Evolutionary conservation across 179 eudicot genomes (phyloP), one percentile per base, ranked within the genome.

Genomic region (Silene noctiflora): DNA sequence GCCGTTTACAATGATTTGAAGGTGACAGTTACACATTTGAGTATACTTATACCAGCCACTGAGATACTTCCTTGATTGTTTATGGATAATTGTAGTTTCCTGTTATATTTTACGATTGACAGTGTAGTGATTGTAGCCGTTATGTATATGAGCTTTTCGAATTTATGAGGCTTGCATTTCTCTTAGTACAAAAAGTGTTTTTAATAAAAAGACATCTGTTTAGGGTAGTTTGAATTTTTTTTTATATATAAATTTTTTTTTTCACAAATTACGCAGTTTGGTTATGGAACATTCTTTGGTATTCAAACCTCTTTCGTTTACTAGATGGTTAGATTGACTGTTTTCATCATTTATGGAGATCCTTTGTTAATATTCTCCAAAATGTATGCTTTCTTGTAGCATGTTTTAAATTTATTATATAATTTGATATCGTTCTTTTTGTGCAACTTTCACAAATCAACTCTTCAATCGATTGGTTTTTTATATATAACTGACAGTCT

Each of bases 1-100:
- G 86, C 91, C 73, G 93, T 97, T 77, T 94, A 86, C 78, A 92
- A 94, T 81, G 97, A 94, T 81, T 80, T 94, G 78, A 89, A 84
- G 96, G 98, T 94, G 80, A 82, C 72, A 67, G n/a, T 25, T 60
- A 67, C 17, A n/a, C n/a, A 4, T 42, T 19, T 75, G 24, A 17
- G 56, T 9, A 27, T 66, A 14, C 35, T 21, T n/a, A 11, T 72
- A 46, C 42, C 24, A 29, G 25, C 67, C 13, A 22, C 25, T 31
- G 27, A 35, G 25, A 39, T 75, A 22, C 46, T n/a, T n/a, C n/a
- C n/a, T 10, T 46, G 53, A 35, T 51, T 67, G 3, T n/a, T 53
- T 69, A 24, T 51, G 64, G 42, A 4, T 21, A 14, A 21, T 42
- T 21, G 56, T 44, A 69, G n/a, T 14, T 69, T 46, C 59, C 29